Conservation (phyloP, 2,329 filamentous ascomycete species). For the Fusarium paranaense region DNA sequence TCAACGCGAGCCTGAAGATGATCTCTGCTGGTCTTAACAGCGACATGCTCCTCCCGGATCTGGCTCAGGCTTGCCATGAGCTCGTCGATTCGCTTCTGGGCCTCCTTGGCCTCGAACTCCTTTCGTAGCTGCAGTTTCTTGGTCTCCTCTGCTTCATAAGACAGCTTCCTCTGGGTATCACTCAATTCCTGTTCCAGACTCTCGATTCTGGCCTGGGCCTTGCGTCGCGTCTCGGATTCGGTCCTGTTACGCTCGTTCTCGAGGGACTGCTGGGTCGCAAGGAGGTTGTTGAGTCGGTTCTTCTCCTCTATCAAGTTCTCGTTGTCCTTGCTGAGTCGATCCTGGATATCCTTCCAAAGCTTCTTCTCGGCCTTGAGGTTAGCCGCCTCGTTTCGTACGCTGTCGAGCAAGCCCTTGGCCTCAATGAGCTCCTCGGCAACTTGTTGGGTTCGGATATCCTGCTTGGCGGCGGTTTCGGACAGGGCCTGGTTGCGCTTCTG, state of each 20-base stretch:
- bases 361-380: conserved; percentile 96
- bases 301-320: conserved; percentile 87
- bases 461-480: conserved; percentile 86
- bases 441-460: conserved; percentile 91
- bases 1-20: conserved; percentile 90
- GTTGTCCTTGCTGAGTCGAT: conserved; percentile 88
- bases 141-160: conserved; percentile 83
- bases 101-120: conserved; percentile 90
- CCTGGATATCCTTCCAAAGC: conserved; percentile 93
- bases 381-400: conserved; percentile 88
- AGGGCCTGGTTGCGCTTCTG: conserved; percentile 83
- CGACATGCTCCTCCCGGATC: conserved; percentile 86
- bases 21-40: conserved; percentile 87
- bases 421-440: conserved; percentile 94
- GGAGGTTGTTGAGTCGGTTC: conserved; percentile 82
- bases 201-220: conserved; percentile 83
- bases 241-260: conserved; percentile 91
- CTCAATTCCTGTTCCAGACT: conserved; percentile 82
- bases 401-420: conserved; percentile 82
- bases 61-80: conserved; percentile 83
- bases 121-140: conserved; percentile 87
- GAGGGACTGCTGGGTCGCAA: conserved; percentile 86
- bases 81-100: conserved; percentile 92
- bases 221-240: conserved; percentile 84
- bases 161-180: conserved; percentile 83